Base-by-base conservation (phyloP, 2,329 filamentous ascomycete genomes). In the Claviceps spartinae region DNA sequence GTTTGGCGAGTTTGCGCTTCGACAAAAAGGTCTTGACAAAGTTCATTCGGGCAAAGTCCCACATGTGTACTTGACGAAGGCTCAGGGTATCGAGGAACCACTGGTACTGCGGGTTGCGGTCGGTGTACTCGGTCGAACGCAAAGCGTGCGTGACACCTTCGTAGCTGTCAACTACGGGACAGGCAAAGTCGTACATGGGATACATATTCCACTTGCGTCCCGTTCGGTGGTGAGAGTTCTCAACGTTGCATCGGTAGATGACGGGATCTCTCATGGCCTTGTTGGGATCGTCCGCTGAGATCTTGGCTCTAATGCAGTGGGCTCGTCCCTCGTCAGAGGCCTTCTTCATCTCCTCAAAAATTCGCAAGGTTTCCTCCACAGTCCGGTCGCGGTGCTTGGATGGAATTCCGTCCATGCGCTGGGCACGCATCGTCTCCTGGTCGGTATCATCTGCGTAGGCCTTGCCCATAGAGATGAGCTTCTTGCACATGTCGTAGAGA, bases 191-290 rank as follows among this genome's bases (percentile, higher is more conserved):
- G 72, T 93, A 93, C 57, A 85, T 91, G 37, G 86, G 86, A 69
- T 91, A 91, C 64, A 88, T 84, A 71, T 90, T 91, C 85, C 86
- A 91, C 55, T 76, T 81, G 53, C 73, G 78, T 36, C 86, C 86
- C 1, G 87, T 93, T 59, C 87, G 82, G 72, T 93, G 87, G 67
- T 93, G 86, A 20, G 74, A 60, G 47, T 74, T 72, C 53, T 75
- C 74, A 55, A 73, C 62, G 65, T 95, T 95, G 60, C 89, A 96
- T 59, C 93, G 84, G 76, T 96, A 97, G 67, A 98, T 94, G 68
- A 97, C 90, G 13, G 93, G 93, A 67, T 98, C 93, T 58, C 93
- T 81, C 79, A 97, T 83, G 50, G 93, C 88, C 71, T 95, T 95
- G 75, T 98, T 97, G 58, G 86, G 86, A 70, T 93, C 86, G 67